Conservation (phyloP, 2,329 filamentous ascomycete species). For the Myriosclerotinia scirpicola region DNA sequence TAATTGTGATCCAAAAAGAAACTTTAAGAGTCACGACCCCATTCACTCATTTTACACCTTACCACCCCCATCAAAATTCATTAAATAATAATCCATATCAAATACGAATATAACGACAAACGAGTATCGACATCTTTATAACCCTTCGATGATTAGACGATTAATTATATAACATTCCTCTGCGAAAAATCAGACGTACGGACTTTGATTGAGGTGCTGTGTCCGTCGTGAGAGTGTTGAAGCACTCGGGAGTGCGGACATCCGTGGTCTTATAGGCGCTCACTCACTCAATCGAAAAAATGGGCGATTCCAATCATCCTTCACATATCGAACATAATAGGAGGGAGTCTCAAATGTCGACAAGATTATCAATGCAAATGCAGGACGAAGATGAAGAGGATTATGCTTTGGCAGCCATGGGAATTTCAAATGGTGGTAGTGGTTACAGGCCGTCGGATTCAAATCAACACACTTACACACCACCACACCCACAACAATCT, state of each 20-base stretch:
- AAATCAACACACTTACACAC: conserved; percentile 30
- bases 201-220: conserved; percentile 15
- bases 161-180: conserved; percentile 11
- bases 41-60: conserved; percentile 9
- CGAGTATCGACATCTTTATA: background rate
- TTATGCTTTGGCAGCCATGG: conserved; percentile 51
- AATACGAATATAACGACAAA: conserved; percentile 5
- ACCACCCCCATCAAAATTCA: background rate
- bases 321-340: conserved; percentile 44
- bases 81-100: background rate
- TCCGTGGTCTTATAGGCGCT: conserved; percentile 12
- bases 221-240: conserved; percentile 17
- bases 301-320: conserved; percentile 28
- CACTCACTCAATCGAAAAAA: conserved; percentile 23
- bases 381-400: conserved; percentile 46
- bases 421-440: conserved; percentile 50
- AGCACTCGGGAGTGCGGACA: conserved; percentile 24
- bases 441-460: conserved; percentile 21
- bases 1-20: background rate
- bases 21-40: background rate
- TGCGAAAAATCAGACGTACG: background rate
- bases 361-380: conserved; percentile 42
- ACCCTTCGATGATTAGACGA: conserved; percentile 4
- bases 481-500: conserved; percentile 27
- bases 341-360: conserved; percentile 46